A percentile compares a stretch with the other conserved stretches of the same genome.
phyloP scores from a whole-genome alignment of 257 asterid species.

The Scutellaria baicalensis region DNA sequence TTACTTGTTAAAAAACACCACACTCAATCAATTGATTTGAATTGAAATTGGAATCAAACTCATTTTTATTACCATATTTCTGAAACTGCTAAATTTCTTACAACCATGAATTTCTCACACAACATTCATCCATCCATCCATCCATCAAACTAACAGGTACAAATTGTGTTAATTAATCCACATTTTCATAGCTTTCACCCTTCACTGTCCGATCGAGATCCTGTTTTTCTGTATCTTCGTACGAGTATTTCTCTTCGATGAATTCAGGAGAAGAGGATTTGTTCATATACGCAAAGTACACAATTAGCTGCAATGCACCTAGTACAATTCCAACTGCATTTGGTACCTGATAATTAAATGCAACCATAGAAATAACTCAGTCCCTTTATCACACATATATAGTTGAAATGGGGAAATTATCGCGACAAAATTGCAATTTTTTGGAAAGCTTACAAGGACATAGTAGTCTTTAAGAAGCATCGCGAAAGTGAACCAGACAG shows the following conservation, averaged over 20 bases:
- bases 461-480: conserved; percentile 22
- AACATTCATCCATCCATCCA: no score
- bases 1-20: background rate
- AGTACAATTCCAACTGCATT: conserved; percentile 40
- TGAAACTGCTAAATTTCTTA: background rate
- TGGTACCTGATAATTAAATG: conserved; percentile 31
- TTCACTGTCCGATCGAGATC: conserved; percentile 13
- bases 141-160: no score
- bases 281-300: conserved; percentile 24
- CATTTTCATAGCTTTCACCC: background rate
- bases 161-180: background rate
- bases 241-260: background rate
- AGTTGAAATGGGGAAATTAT: background rate
- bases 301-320: conserved; percentile 27
- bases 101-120: background rate
- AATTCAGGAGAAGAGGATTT: background rate
- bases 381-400: background rate
- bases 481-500: conserved; percentile 23
- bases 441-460: conserved; percentile 14
- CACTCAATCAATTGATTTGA: background rate
- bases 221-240: background rate
- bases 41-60: background rate
- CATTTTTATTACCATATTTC: background rate
- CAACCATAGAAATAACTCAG: background rate
- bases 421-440: background rate